Conservation (phyloP, 1,284 basidiomycete species). For the Psilocybe mexicana region DNA sequence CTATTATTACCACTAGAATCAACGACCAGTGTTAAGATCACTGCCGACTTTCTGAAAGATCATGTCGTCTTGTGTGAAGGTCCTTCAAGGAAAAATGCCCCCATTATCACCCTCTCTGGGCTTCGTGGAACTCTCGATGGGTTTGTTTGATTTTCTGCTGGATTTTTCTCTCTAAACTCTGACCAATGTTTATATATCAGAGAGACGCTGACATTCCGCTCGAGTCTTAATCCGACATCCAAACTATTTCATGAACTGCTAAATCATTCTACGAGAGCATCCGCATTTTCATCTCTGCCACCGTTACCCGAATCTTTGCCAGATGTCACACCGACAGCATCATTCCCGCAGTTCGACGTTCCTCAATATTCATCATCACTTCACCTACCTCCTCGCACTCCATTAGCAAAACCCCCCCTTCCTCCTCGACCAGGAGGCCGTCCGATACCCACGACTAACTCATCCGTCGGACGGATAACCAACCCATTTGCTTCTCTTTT, state of each 20-base stretch:
- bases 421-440: constrained; percentile 51
- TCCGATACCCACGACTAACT: constrained; percentile 19
- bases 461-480: constrained; percentile 52
- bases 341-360: constrained; percentile 57
- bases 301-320: constrained; percentile 52
- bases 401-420: constrained; percentile 54
- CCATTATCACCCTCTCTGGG: constrained; percentile 79
- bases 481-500: constrained; percentile 72
- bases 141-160: constrained; percentile 38
- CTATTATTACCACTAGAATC: constrained; percentile 74
- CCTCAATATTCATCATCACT: constrained; percentile 54
- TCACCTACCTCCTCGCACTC: constrained; percentile 64
- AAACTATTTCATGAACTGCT: constrained; percentile 62
- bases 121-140: constrained; percentile 66
- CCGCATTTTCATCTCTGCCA: constrained; percentile 50
- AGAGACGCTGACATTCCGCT: constrained; percentile 60
- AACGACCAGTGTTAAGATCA: constrained; percentile 52
- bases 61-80: constrained; percentile 70
- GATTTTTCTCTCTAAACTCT: neutral
- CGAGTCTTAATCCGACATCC: constrained; percentile 63
- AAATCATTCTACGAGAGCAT: constrained; percentile 49
- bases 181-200: constrained; percentile 35
- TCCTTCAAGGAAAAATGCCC: constrained; percentile 42
- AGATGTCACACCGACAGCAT: constrained; percentile 44
- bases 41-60: constrained; percentile 75